Base-by-base conservation (phyloP, 192 early-diverging fungal genomes). In the Mortierella claussenii region DNA sequence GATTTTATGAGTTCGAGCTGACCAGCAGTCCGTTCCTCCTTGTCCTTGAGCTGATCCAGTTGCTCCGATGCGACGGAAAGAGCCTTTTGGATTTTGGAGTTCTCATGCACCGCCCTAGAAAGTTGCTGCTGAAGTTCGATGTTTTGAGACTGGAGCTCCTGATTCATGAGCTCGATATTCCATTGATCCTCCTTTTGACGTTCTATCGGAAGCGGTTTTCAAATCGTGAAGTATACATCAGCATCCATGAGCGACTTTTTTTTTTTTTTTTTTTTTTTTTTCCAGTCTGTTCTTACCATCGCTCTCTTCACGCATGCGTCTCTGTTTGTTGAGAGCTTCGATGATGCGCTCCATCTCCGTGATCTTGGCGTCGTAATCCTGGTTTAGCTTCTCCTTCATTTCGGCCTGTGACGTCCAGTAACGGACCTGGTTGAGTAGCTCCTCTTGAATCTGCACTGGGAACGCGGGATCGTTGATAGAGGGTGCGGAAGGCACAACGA, bases 11-110 rank as follows among this genome's bases (percentile, higher is more conserved):
- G 23, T 43, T 76, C 73, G 52, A 76, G 59, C 54, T 76, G 73
- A 20, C 73, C 73, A 62, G 73, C 73, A 76, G 73, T 55, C 37
- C 78, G 79, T 54, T 84, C 85, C 42, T 90, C 89, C 57, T 64
- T 80, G 58, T 74, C 82, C 55, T 88, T 87, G 46, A 91, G 69
- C 33, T 81, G 70, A 10, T 89, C 87, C 32, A 86, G 67, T 46
- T 88, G 84, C 50, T 89, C 85, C 20, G 85, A 85, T 21, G 86
- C 69, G 7, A 55, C 53, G 21, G 70, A 57, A 0, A 90, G 80
- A 27, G 87, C 83, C 2, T 85, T 83, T 48, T 83, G 79, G 33
- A 89, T 58, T 44, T 81, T 84, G 45, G 84, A 83, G n/a, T 86
- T 85, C 46, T 92, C 90, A 56, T 79, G 83, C 20, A 63, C 64